A percentile compares a stretch with the other conserved stretches of the same genome.
phyloP scores from a whole-genome alignment of 257 asterid species.

The Coffea eugenioides region DNA sequence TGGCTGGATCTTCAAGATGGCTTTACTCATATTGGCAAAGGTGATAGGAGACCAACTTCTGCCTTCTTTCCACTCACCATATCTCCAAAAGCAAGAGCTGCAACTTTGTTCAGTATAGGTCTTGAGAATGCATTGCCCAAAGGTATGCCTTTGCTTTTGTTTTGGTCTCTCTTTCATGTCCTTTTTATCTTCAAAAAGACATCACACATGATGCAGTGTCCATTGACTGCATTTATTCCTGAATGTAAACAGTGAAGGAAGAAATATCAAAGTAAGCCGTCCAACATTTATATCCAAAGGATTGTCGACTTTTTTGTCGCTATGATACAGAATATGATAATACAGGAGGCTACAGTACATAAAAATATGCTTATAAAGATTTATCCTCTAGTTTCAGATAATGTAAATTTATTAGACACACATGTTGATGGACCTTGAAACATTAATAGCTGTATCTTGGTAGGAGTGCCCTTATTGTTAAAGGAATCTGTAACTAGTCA shows the following conservation, averaged over 20 bases:
- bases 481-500: too few species aligned
- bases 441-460: not conserved
- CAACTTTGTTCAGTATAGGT: slow-evolving; percentile 73
- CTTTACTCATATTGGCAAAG: slow-evolving; percentile 72
- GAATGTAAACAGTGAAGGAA: not conserved
- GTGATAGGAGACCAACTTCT: slow-evolving; percentile 69
- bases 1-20: slow-evolving; percentile 97
- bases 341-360: not conserved
- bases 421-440: not conserved
- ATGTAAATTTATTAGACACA: not conserved
- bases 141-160: slow-evolving; percentile 40
- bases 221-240: too few species aligned
- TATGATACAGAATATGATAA: not conserved
- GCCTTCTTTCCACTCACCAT: slow-evolving; percentile 74
- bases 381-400: not conserved
- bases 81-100: slow-evolving; percentile 84
- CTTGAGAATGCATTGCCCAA: slow-evolving; percentile 37
- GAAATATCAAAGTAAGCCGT: not conserved
- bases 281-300: not conserved
- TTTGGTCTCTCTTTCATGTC: slow-evolving; percentile 8
- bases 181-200: not conserved
- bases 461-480: not conserved
- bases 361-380: not conserved
- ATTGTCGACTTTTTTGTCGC: too few species aligned
- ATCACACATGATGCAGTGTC: not conserved